Base-by-base conservation (phyloP, 2,329 filamentous ascomycete species). In the Cryphonectria nitschkei region DNA sequence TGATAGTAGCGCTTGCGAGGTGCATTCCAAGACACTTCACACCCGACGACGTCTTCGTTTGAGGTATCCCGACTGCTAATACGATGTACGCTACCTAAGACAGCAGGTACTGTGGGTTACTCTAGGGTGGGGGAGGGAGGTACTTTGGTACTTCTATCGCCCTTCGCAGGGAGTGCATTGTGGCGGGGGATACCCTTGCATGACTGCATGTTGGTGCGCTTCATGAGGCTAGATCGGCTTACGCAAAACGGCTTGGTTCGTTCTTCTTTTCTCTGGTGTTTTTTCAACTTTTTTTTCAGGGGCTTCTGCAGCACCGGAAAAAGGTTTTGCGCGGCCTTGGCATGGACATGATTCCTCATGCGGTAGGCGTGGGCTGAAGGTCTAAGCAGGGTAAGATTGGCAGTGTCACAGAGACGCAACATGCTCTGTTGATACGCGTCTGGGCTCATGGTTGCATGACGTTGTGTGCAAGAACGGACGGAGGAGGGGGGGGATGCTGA, bases 391-490 rank as follows among this genome's bases (percentile, higher is more conserved):
- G 37, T 50, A 41, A 50, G 63, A 46, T 43, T 37, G 50, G 39
- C 26, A 37, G 19, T 58, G 52, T 67, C 39, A 29, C 37, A 43
- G 32, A 46, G 37, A 61, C 63, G 52, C n/a, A 56, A 67, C 65
- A 67, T 61, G 54, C 43, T 60, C 39, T 34, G 56, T 43, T 68
- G 66, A 61, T 68, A 68, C 66, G 63, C 56, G 46, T 34, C 66
- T 62, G 56, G 66, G 39, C 66, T 62, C 56, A 50, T 68, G 66
- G 66, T 60, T 50, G 64, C 64, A 66, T 66, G 64, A 56, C 50
- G 32, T n/a, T 43, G 65, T 64, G 65, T 60, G 54, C 52, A 41
- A 32, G 54, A 34, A 39, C 43, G 39, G 39, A 19, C 22, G 54
- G 22, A 43, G 19, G 54, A 54, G n/a, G 39, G 19, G 19, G 65